Conservation (phyloP, 768 basidiomycete genomes). For the Tylopilus vinaceipallidus region DNA sequence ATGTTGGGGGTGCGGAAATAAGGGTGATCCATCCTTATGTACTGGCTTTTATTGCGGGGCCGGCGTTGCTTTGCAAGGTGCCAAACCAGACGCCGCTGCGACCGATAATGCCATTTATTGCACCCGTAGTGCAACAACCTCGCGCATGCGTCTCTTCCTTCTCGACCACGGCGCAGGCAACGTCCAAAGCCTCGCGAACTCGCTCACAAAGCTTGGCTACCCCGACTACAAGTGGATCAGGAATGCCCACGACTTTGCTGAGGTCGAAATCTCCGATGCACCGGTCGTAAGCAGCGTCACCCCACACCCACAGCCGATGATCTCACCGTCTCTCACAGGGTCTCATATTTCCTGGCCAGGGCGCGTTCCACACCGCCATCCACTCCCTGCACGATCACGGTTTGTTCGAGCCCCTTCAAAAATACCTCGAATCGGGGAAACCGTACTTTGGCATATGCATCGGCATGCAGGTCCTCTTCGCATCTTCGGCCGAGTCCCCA, state of each 20-base stretch:
- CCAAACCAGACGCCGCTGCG: too few species aligned
- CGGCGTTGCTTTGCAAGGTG: neutral
- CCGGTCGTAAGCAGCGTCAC: conserved; percentile 74
- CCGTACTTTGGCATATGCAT: conserved; percentile 99
- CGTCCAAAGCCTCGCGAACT: conserved; percentile 91
- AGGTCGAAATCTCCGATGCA: conserved; percentile 28
- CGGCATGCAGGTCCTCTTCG: conserved; percentile 95
- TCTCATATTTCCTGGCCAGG: conserved; percentile 96
- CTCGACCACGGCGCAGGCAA: conserved; percentile 98
- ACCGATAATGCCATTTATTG: too few species aligned
- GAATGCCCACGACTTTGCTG: conserved; percentile 73
- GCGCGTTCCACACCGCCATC: conserved; percentile 88
- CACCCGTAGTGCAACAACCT: neutral
- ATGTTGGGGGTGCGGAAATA: conserved; percentile 34
- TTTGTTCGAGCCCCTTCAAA: conserved; percentile 73
- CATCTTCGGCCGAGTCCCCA: conserved; percentile 78
- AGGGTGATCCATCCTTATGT: conserved; percentile 12
- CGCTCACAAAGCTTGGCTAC: conserved; percentile 80
- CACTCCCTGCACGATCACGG: conserved; percentile 69
- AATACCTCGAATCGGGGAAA: conserved; percentile 81
- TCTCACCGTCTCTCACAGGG: conserved; percentile 48
- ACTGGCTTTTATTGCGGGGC: conserved; percentile 11
- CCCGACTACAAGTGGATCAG: conserved; percentile 83
- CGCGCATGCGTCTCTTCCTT: conserved; percentile 63
- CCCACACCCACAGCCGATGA: conserved; percentile 7